Evolutionary conservation across 176 grass and related monocot genomes (phyloP), one percentile per base, ranked within the genome.

Genomic region (Eleusine indica): DNA sequence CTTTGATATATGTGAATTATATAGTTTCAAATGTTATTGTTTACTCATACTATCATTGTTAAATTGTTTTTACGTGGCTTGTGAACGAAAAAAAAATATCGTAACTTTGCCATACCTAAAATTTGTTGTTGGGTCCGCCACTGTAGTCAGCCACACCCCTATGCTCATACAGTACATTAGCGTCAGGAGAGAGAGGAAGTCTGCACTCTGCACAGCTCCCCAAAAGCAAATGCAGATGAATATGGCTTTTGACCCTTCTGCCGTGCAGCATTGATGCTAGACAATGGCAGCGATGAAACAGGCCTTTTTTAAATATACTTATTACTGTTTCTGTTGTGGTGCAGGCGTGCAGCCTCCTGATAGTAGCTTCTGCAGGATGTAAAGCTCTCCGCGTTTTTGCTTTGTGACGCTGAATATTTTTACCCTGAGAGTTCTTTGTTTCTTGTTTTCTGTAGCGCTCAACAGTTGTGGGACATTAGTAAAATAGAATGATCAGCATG

Each of bases 241-340:
- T 30, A 54, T 14, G 65, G 57, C 84, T 81, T 89, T 92, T 89
- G 80, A 80, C 67, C 65, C 66, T 83, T 86, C 74, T 69, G 68
- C 74, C 68, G 62, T 61, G 60, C 51, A 57, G 30, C 82, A 76
- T 71, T 62, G 68, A 79, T 92, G 63, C 76, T 41, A 77, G 84
- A 74, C 67, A 40, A 62, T 83, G 57, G 29, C 79, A 70, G 84
- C 68, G 11, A 39, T 6, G 83, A 16, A 60, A 8, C 83, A 86
- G 83, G 58, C 40, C 7, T 28, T 86, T 91, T 10, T 66, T 87
- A 49, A 58, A 47, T 76, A 80, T 84, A 56, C 75, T 35, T 35
- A 35, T 64, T 60, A 64, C 71, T 66, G 85, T 60, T 70, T 57
- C 64, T 64, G 54, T 51, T 25, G 48, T 13, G 52, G 32, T 35